These are phyloP conservation scores for Gossypium arboreum DNA, from an alignment of 345 rosid genomes.

Conservation along the genomic window DNA sequence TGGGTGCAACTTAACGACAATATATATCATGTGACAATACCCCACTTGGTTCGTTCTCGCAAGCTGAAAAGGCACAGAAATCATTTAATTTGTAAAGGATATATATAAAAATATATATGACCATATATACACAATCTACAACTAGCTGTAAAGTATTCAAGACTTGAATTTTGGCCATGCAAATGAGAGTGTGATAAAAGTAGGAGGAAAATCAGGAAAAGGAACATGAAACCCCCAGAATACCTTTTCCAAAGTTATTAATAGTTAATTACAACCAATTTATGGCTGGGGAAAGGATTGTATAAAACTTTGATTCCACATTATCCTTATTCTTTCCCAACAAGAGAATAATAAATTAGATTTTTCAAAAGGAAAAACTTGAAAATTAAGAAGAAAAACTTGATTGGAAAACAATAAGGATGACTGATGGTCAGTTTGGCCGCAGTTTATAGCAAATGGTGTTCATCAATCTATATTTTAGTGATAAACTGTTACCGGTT, in stretches of 20 bases:
- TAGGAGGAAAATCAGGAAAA: slow-evolving; percentile 1
- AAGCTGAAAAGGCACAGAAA: neutral
- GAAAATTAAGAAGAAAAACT: no score
- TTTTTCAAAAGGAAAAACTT: no score
- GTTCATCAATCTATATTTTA: neutral
- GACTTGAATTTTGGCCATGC: neutral
- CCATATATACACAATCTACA: neutral
- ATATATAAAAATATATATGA: neutral
- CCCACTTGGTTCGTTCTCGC: neutral
- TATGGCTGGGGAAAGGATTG: fast-evolving
- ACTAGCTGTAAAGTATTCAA: neutral
- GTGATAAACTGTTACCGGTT: neutral
- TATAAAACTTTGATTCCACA: fast-evolving
- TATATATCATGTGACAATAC: neutral
- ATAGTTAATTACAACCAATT: no score
- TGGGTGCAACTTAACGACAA: neutral
- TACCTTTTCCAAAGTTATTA: neutral
- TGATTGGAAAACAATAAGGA: fast-evolving
- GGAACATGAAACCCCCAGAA: neutral
- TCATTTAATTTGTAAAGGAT: neutral
- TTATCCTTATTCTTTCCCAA: fast-evolving
- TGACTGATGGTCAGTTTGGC: neutral
- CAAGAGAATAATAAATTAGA: neutral
- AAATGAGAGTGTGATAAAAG: neutral
- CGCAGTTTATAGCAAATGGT: neutral